Base-by-base conservation (phyloP, 2,329 filamentous ascomycete species). In the Chlorencoelia australis region DNA sequence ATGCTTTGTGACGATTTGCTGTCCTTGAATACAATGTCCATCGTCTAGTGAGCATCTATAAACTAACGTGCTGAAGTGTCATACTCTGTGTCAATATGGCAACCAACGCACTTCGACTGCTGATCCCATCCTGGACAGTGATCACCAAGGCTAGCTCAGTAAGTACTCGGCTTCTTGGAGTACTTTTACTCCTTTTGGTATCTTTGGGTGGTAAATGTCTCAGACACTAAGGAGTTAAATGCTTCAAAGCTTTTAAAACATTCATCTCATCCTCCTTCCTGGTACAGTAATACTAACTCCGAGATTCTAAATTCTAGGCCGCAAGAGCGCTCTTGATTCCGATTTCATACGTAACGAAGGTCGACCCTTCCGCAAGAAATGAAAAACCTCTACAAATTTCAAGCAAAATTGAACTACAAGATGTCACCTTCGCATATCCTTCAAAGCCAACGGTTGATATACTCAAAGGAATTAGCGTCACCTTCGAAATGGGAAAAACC, bases 401-500 rank as follows among this genome's bases (percentile, higher is more conserved):
- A 34, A 11, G 18, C 11, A 8, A 18, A 7, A 21, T 31, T n/a
- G 18, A 31, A 18, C 13, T 31, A 18, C 7, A 18, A 18, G 13
- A 31, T 31, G 29, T 18, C 2, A 18, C 86, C 3, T 58, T 58
- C 37, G 47, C 40, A 13, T 58, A 59, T 37, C 56, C 56, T 3
- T 44, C 40, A 13, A 40, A 49, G 26, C 41, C 46, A n/a, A 39
- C 44, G 16, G 38, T 50, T 6, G 40, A 42, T 6, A 48, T 58
- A 7, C 41, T 59, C 5, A 46, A 57, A 13, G 36, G 46, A 19
- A 37, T 57, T 10, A 47, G 42, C 32, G 33, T 58, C 7, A 45
- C 29, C 4, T 47, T 57, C 32, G 38, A 42, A 22, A 46, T 50
- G 6, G 87, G 88, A 13, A 93, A 93, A 63, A 86, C 82, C 5